Conservation (phyloP, 129 eudicot species). For the Chrysanthemum lavandulifolium region DNA sequence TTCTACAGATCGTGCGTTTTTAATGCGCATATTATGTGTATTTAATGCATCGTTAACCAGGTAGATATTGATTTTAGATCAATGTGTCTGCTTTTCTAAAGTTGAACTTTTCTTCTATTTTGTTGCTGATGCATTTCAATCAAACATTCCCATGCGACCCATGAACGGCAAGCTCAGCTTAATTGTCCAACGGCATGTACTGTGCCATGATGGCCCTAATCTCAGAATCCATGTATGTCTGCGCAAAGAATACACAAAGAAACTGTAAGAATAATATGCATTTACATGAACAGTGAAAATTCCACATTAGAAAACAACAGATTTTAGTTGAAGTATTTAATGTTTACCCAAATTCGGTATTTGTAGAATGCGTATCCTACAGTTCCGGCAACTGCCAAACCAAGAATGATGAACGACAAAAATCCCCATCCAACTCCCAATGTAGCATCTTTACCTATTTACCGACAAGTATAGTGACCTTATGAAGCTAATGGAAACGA, state of each 20-base stretch:
- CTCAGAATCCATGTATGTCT: slow-evolving; percentile 93
- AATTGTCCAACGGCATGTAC: slow-evolving; percentile 93
- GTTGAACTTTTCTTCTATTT: background rate
- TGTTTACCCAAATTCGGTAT: slow-evolving; percentile 77
- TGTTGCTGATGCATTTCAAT: slow-evolving; percentile 2
- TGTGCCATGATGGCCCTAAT: slow-evolving; percentile 97
- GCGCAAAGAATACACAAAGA: slow-evolving; percentile 23
- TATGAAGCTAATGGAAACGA: background rate
- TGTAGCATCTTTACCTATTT: slow-evolving; percentile 61
- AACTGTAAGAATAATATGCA: background rate
- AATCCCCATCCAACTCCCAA: too few relatives aligned
- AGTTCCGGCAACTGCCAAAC: too few relatives aligned
- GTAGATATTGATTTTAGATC: slow-evolving; percentile 14
- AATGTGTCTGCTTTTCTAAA: slow-evolving; percentile 15
- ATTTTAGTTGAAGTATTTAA: background rate
- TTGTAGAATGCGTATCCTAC: slow-evolving; percentile 77
- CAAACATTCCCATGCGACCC: slow-evolving; percentile 44
- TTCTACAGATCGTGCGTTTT: too few relatives aligned
- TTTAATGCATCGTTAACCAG: slow-evolving; percentile 9
- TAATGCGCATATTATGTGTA: background rate
- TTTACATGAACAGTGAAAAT: background rate
- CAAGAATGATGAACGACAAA: too few relatives aligned
- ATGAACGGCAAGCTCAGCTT: slow-evolving; percentile 63
- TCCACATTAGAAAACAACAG: background rate
- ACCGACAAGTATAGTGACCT: slow-evolving; percentile 3